phyloP scores from a whole-genome alignment of 805 yeast species.

The Suhomyces emberorum region DNA sequence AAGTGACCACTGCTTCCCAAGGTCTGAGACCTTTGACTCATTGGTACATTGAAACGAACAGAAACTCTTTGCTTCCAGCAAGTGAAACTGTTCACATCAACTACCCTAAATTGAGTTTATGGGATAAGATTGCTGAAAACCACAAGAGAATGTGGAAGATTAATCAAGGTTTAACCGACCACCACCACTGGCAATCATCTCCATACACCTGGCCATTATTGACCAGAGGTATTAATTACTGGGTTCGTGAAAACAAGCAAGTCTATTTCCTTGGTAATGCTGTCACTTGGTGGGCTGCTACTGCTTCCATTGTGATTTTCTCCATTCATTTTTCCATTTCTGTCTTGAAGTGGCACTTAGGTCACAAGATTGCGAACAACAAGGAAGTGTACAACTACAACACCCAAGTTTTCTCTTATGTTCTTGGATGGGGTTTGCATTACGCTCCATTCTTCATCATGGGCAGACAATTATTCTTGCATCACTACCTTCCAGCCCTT shows the following conservation, averaged over 20 bases:
- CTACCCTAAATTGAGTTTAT: slow-evolving; percentile 53
- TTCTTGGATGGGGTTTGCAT: slow-evolving; percentile 71
- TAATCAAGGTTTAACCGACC: slow-evolving; percentile 63
- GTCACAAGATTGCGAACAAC: slow-evolving; percentile 40
- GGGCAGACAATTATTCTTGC: slow-evolving; percentile 92
- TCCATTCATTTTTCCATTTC: slow-evolving; percentile 46
- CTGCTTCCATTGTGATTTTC: slow-evolving; percentile 52
- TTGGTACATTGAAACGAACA: slow-evolving; percentile 76
- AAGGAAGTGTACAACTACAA: slow-evolving; percentile 63
- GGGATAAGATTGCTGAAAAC: slow-evolving; percentile 59
- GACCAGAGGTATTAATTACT: slow-evolving; percentile 76
- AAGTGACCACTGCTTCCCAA: slow-evolving; percentile 74
- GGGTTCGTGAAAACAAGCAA: slow-evolving; percentile 60
- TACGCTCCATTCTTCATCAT: slow-evolving; percentile 75
- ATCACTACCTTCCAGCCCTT: slow-evolving; percentile 89
- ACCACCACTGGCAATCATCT: slow-evolving; percentile 68
- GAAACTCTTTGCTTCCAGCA: slow-evolving; percentile 44
- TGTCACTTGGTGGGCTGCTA: slow-evolving; percentile 72
- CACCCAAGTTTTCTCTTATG: slow-evolving; percentile 56
- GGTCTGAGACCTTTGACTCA: slow-evolving; percentile 58
- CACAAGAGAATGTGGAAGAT: slow-evolving; percentile 77
- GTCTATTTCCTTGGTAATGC: slow-evolving; percentile 77
- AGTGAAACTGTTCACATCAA: slow-evolving; percentile 27
- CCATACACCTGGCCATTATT: slow-evolving; percentile 77
- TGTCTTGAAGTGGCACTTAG: slow-evolving; percentile 61